Evolutionary conservation across 2,329 filamentous ascomycete species (phyloP), one percentile per base, ranked within the genome.

Genomic region (Alternaria arborescens): DNA sequence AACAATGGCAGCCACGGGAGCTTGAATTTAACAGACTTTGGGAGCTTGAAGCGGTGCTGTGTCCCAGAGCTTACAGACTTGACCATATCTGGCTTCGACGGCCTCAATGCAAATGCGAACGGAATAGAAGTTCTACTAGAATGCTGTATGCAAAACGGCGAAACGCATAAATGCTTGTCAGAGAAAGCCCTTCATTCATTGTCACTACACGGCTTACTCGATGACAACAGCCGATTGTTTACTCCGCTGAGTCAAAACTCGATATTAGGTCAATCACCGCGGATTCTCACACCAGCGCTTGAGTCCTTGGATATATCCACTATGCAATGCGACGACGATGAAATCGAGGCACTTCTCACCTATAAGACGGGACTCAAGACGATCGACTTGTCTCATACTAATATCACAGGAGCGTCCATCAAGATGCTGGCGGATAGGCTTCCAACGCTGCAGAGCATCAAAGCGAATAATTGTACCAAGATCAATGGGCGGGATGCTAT

Each of bases 351-450:
- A 3, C 60, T 81, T 0, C 53, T 68, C 26, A 59, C 30, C 16
- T n/a, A 64, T 38, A 41, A 60, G 1, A 70, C 60, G 38, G 68
- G 62, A 0, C 78, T 69, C 18, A 62, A 38, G 40, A 62, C 51
- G 0, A 61, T 83, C 16, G 71, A 82, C 55, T 42, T 83, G 0
- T 77, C 75, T 1, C 62, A 66, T 0, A 79, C 78, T 1, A 63
- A 66, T 6, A 75, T 83, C 38, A 81, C 79, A 0, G 82, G 82
- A 7, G 78, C 78, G 1, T 71, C 75, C 2, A 73, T 83, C 32
- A 80, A 79, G 60, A 73, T 72, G 58, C 64, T 81, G 16, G 71
- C 77, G 0, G 72, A 77, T 28, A 59, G 55, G 8, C 41, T 76
- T 11, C 65, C 65, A 0, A 60, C 63, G 10, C 60, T 82, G 5